Percentiles rank a stretch among this genome's conserved stretches.
phyloP scores from a whole-genome alignment of 805 yeast genomes.

The Zygotorulaspora chibaensis region DNA sequence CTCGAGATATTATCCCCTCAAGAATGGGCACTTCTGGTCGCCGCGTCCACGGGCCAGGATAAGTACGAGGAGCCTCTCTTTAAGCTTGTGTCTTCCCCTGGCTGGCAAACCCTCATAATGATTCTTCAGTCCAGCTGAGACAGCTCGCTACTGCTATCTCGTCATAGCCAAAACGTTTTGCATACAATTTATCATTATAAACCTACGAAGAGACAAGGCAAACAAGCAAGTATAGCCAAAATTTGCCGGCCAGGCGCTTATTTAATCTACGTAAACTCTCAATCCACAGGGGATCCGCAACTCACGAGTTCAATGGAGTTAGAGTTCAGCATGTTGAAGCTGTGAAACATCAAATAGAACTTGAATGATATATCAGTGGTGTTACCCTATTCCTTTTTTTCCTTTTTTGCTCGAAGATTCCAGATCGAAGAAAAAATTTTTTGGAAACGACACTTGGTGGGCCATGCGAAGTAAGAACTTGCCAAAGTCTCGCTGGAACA shows the following conservation, averaged over 20 bases:
- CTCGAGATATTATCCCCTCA: conserved; percentile 52
- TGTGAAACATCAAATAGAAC: neutral
- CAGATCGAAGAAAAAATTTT: conserved; percentile 4
- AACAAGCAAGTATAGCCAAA: no score
- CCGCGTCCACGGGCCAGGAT: conserved; percentile 42
- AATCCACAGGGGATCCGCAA: no score
- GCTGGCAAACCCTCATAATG: conserved; percentile 78
- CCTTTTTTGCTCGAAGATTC: conserved; percentile 16
- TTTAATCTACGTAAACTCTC: no score
- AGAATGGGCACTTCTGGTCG: conserved; percentile 50
- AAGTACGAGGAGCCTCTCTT: conserved; percentile 52
- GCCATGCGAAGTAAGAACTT: no score
- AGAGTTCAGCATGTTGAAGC: no score
- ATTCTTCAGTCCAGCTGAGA: conserved; percentile 38
- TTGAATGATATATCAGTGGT: neutral
- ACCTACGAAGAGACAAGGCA: no score
- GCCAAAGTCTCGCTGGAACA: neutral
- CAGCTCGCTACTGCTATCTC: no score
- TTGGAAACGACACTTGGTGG: neutral
- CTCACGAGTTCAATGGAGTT: no score
- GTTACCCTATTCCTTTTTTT: neutral
- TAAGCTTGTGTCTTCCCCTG: conserved; percentile 43
- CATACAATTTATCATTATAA: no score
- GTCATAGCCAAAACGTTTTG: no score
- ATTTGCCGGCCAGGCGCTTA: no score